phyloP scores from a whole-genome alignment of 441 rosid genomes.

The Manihot esculenta region DNA sequence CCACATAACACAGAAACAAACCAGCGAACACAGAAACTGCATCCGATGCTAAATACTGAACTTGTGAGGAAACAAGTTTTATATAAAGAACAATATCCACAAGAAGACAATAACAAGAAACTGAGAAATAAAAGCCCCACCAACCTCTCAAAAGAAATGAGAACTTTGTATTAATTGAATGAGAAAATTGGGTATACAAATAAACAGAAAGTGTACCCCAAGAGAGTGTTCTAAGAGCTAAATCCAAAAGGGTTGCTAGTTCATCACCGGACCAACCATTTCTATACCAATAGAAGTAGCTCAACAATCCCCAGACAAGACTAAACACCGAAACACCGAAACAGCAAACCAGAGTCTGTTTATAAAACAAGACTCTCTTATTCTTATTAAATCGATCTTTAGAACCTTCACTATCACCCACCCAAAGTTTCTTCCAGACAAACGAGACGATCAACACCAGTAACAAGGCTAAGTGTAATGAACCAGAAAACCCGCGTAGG shows the following conservation, averaged over 20 bases:
- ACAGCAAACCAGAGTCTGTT: conserved; percentile 42
- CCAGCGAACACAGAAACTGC: conserved; percentile 40
- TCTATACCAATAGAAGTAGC: conserved; percentile 43
- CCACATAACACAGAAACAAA: conserved; percentile 47
- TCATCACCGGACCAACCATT: conserved; percentile 42
- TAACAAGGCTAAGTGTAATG: conserved; percentile 44
- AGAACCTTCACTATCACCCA: conserved; percentile 23
- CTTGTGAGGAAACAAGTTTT: conserved; percentile 24
- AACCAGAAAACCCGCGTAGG: conserved; percentile 38
- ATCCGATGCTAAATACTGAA: conserved; percentile 39
- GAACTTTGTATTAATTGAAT: conserved; percentile 29
- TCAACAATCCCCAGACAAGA: conserved; percentile 36
- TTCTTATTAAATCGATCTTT: conserved; percentile 9
- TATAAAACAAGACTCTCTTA: conserved; percentile 24
- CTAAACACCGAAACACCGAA: conserved; percentile 41
- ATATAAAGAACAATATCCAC: conserved; percentile 36
- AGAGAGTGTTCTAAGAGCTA: conserved; percentile 41
- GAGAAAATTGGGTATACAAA: conserved; percentile 23
- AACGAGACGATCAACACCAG: conserved; percentile 37
- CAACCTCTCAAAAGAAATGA: conserved; percentile 51
- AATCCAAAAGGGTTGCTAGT: conserved; percentile 46
- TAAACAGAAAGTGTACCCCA: conserved; percentile 49
- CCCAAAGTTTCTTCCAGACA: conserved; percentile 31
- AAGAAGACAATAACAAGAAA: conserved; percentile 50
- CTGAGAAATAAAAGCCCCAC: conserved; percentile 48